Evolutionary conservation across 225 moss, liverwort and hornwort genomes (phyloP), one percentile per base, ranked within the genome.

Genomic region (Lunularia cruciata): DNA sequence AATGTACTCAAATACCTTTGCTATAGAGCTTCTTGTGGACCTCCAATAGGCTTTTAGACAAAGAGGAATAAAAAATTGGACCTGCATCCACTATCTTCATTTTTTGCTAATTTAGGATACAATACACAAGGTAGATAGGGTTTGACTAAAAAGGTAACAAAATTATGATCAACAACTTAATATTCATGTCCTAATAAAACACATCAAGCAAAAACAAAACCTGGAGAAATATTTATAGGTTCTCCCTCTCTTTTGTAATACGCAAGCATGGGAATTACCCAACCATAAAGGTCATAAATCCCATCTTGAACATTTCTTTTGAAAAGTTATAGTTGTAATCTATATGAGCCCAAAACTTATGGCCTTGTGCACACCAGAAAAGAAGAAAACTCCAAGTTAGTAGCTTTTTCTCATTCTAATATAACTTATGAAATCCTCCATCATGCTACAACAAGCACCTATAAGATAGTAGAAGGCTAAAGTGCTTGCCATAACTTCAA

Each of bases 341-440:
- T 39, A 87, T 85, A 75, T 83, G 89, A 73, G 81, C 71, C 94
- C 94, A 94, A 69, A 94, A 95, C 52, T 95, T 89, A 76, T 95
- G 92, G 67, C 95, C 92, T 85, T 95, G 81, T 12, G 1, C 68
- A 62, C 34, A 60, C 32, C 3, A 74, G 20, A n/a, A n/a, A n/a
- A n/a, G n/a, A 53, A 20, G 68, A 38, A 37, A 2, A 25, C 6
- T 8, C 31, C 53, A 20, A 73, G 42, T 67, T 68, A 15, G 42
- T 8, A 60, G 16, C 36, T 33, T 60, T n/a, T n/a, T n/a, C n/a
- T n/a, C n/a, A n/a, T n/a, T n/a, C n/a, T n/a, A n/a, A n/a, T n/a
- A n/a, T n/a, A n/a, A n/a, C n/a, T n/a, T n/a, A n/a, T n/a, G n/a
- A n/a, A n/a, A n/a, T n/a, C n/a, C n/a, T n/a, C n/a, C n/a, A n/a